Conservation (phyloP, 2,329 filamentous ascomycete species). For the Cladophialophora bantiana region DNA sequence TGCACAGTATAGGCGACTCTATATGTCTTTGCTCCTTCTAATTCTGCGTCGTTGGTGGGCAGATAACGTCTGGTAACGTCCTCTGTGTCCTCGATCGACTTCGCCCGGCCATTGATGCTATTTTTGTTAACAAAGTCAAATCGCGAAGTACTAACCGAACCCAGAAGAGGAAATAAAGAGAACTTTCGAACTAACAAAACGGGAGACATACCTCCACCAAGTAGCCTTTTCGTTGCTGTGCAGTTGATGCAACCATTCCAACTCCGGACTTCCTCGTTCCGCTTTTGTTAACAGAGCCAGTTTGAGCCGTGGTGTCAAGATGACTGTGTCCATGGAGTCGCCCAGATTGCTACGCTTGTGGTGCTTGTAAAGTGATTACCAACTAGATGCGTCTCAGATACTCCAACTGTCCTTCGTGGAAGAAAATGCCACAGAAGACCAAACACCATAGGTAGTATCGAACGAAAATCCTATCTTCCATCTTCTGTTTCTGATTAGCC, state of each 20-base stretch:
- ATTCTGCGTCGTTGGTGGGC: background rate
- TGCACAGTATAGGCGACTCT: background rate
- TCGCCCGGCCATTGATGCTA: constrained; percentile 42
- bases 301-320: constrained; percentile 44
- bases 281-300: constrained; percentile 44
- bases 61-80: constrained; percentile 35
- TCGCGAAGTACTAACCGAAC: background rate
- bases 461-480: too few relatives aligned
- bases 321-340: constrained; percentile 35
- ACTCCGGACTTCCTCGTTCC: constrained; percentile 43
- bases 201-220: constrained; percentile 44
- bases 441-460: too few relatives aligned
- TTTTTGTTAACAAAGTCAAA: constrained; percentile 19
- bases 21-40: background rate
- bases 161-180: background rate
- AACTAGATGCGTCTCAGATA: background rate
- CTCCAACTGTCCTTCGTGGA: too few relatives aligned
- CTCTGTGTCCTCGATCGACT: constrained; percentile 44
- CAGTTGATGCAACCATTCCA: constrained; percentile 47
- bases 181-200: background rate
- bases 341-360: background rate
- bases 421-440: too few relatives aligned
- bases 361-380: background rate
- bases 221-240: constrained; percentile 43
- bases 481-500: too few relatives aligned